These are phyloP conservation scores for Pleurotus eryngii DNA, from an alignment of 768 basidiomycete genomes.

Conservation along the genomic window DNA sequence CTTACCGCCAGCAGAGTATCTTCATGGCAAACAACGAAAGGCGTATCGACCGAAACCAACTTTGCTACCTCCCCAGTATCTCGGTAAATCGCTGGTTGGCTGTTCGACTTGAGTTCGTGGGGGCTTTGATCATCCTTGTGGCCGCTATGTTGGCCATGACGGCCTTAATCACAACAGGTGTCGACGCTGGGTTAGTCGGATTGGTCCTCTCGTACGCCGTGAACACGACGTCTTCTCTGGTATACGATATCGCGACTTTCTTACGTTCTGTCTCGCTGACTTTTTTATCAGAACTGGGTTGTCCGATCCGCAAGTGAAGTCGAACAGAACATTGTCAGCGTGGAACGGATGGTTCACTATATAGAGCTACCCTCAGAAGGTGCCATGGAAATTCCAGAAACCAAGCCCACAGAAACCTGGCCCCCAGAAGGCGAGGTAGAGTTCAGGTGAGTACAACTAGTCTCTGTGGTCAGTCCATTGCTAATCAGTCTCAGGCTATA, in stretches of 20 bases:
- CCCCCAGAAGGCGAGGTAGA: conserved; percentile 70
- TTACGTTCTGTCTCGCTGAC: neutral
- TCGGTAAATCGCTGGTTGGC: conserved; percentile 83
- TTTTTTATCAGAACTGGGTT: conserved; percentile 62
- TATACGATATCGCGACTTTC: conserved; percentile 29
- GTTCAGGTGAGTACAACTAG: conserved; percentile 53
- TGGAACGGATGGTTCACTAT: conserved; percentile 85
- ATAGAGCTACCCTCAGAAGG: conserved; percentile 73
- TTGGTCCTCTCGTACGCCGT: conserved; percentile 83
- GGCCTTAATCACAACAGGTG: conserved; percentile 69
- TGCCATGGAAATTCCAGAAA: conserved; percentile 61
- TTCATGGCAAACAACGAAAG: conserved; percentile 69
- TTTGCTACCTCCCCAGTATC: conserved; percentile 70
- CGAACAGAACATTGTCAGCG: conserved; percentile 87
- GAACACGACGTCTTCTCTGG: conserved; percentile 79
- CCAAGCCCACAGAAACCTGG: conserved; percentile 58
- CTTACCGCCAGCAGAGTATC: conserved; percentile 65
- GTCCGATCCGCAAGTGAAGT: conserved; percentile 84
- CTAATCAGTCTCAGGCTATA: conserved; percentile 44
- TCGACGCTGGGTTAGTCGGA: conserved; percentile 87
- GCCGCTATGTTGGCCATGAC: conserved; percentile 64
- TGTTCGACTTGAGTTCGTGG: conserved; percentile 80
- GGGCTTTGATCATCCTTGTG: conserved; percentile 73
- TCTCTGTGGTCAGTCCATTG: neutral
- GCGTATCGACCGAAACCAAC: conserved; percentile 83